Conservation (phyloP, 2,329 filamentous ascomycete genomes). For the Alternaria sp. region DNA sequence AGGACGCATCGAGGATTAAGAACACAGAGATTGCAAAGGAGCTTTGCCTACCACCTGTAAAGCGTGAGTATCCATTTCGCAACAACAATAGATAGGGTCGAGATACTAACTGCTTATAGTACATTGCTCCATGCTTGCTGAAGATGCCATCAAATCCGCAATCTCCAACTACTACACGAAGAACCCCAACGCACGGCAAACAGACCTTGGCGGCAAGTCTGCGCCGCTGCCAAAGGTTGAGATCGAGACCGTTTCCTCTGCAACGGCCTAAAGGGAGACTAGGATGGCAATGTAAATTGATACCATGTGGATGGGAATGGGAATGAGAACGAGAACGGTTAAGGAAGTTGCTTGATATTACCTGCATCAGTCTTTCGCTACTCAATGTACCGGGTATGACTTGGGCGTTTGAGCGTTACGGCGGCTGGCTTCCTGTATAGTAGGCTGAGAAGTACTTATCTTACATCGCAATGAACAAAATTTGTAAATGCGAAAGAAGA, state of each 20-base stretch:
- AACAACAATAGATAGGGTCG: not conserved
- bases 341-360: conserved; percentile 5
- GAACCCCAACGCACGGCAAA: conserved; percentile 78
- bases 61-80: conserved; percentile 66
- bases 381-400: conserved; percentile 13
- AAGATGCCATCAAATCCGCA: conserved; percentile 91
- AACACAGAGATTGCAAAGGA: conserved; percentile 99
- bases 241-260: conserved; percentile 61
- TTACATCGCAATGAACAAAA: conserved; percentile 19
- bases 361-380: conserved; percentile 20
- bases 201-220: conserved; percentile 79
- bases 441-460: conserved; percentile 12
- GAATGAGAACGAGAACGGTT: not conserved
- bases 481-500: conserved; percentile 1
- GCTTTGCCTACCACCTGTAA: conserved; percentile 86
- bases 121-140: conserved; percentile 91
- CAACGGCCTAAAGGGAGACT: conserved; percentile 44
- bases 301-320: conserved; percentile 20
- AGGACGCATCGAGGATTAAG: conserved; percentile 90
- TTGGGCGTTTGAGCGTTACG: conserved; percentile 25
- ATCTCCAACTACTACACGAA: conserved; percentile 92
- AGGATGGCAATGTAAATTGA: conserved; percentile 33
- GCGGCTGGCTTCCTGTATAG: conserved; percentile 15
- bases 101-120: conserved; percentile 60
- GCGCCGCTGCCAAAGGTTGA: conserved; percentile 73